A percentile compares a stretch with the other conserved stretches of the same genome.
These are phyloP conservation scores for Diaporthe batatas DNA, from an alignment of 2,329 filamentous ascomycete genomes.

Conservation along the genomic window DNA sequence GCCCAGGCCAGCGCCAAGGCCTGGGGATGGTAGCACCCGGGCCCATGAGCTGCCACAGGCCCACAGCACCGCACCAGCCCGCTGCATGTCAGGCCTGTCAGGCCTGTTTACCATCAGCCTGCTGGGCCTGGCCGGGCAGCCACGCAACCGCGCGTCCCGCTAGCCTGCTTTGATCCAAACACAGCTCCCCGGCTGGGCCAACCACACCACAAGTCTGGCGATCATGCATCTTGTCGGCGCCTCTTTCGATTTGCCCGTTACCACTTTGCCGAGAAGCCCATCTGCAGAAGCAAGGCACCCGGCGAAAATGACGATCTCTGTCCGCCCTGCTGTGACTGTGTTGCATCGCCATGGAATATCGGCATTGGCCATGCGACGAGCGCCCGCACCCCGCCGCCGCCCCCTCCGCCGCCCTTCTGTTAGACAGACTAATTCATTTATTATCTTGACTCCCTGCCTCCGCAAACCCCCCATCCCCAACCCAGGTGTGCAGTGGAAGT, in stretches of 20 bases:
- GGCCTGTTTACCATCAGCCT: too few species aligned
- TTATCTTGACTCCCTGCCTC: neutral
- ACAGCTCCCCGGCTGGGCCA: slow-evolving; percentile 12
- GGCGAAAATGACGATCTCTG: slow-evolving; percentile 20
- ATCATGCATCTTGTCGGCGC: slow-evolving; percentile 29
- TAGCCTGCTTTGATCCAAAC: slow-evolving; percentile 27
- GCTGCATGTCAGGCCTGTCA: too few species aligned
- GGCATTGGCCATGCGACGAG: neutral
- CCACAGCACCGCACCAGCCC: too few species aligned
- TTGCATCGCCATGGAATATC: neutral
- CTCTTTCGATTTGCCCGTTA: slow-evolving; percentile 18
- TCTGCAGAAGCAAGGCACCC: slow-evolving; percentile 27
- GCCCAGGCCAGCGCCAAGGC: slow-evolving; percentile 23
- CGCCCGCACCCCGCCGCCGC: neutral
- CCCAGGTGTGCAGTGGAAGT: neutral
- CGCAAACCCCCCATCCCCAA: neutral
- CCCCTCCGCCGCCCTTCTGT: too few species aligned
- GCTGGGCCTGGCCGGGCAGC: neutral
- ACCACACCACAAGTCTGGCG: slow-evolving; percentile 28
- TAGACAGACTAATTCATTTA: too few species aligned
- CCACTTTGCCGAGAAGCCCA: slow-evolving; percentile 10
- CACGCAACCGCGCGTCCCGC: slow-evolving; percentile 20
- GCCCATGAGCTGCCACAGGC: neutral
- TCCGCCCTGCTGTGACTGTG: slow-evolving; percentile 2
- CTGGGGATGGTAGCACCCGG: neutral